Percentiles rank a stretch among this genome's conserved stretches.
These are phyloP conservation scores for Fragaria iinumae DNA, from an alignment of 306 rosid genomes.

Conservation along the genomic window DNA sequence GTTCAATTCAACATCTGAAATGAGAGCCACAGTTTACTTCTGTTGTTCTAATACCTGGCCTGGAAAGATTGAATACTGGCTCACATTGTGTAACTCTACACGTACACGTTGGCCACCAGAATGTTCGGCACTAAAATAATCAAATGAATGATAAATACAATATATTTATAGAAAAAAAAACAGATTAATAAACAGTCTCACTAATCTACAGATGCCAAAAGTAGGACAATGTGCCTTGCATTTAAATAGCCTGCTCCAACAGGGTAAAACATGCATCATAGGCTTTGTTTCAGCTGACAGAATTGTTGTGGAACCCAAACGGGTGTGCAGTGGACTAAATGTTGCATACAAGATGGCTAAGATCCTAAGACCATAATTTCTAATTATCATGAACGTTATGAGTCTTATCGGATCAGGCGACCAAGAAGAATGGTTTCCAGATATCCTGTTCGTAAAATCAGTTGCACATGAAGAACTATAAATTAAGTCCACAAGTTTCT, in stretches of 20 bases:
- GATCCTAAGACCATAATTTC: neutral
- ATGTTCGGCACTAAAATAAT: slow-evolving; percentile 52
- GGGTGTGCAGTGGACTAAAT: neutral
- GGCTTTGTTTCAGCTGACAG: neutral
- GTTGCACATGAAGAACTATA: neutral
- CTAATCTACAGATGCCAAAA: neutral
- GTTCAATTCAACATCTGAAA: slow-evolving; percentile 16
- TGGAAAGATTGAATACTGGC: slow-evolving; percentile 82
- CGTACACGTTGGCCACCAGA: slow-evolving; percentile 93
- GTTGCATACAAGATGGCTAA: neutral
- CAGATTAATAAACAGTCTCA: neutral
- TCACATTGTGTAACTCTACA: slow-evolving; percentile 65
- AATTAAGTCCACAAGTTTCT: slow-evolving; percentile 12
- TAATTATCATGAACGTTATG: neutral
- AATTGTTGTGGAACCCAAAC: neutral
- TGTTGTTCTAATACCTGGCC: slow-evolving; percentile 70
- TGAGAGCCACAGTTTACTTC: slow-evolving; percentile 12
- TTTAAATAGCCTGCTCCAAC: neutral
- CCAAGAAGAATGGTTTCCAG: neutral
- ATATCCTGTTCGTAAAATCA: neutral
- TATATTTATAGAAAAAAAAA: slow-evolving; percentile 17
- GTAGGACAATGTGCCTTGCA: slow-evolving; percentile 16
- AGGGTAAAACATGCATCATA: neutral
- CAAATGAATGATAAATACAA: slow-evolving; percentile 20
- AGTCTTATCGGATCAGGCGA: neutral